Conservation (phyloP, 768 basidiomycete genomes). For the Lentinula boryana region DNA sequence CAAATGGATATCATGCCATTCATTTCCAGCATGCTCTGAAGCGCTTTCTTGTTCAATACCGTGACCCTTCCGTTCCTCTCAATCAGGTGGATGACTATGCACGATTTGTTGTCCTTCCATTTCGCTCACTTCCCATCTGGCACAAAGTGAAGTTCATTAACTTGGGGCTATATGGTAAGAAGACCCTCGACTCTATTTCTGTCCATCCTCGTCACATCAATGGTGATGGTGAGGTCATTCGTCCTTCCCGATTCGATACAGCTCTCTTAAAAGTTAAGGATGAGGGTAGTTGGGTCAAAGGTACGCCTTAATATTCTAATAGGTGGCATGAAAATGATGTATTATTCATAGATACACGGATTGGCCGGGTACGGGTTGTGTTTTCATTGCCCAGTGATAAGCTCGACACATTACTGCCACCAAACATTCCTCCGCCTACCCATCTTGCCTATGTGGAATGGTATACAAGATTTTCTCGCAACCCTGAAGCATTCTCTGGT, state of each 20-base stretch:
- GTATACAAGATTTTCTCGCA: background rate
- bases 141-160: background rate
- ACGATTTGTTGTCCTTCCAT: background rate
- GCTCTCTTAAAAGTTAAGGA: background rate
- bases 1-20: background rate
- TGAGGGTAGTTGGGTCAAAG: background rate
- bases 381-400: background rate
- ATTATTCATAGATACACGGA: background rate
- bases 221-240: background rate
- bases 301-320: background rate
- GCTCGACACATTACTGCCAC: background rate
- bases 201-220: background rate
- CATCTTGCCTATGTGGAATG: background rate
- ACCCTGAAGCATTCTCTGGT: background rate
- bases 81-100: background rate
- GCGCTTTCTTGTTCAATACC: background rate
- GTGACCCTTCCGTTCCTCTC: background rate
- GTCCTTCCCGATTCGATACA: background rate
- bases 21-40: background rate
- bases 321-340: background rate
- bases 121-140: background rate
- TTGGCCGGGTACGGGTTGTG: background rate
- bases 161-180: background rate
- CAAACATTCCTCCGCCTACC: background rate
- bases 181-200: background rate